Evolutionary conservation across 2,329 filamentous ascomycete species (phyloP), one percentile per base, ranked within the genome.

Genomic region (Incumbomyces delicatus): DNA sequence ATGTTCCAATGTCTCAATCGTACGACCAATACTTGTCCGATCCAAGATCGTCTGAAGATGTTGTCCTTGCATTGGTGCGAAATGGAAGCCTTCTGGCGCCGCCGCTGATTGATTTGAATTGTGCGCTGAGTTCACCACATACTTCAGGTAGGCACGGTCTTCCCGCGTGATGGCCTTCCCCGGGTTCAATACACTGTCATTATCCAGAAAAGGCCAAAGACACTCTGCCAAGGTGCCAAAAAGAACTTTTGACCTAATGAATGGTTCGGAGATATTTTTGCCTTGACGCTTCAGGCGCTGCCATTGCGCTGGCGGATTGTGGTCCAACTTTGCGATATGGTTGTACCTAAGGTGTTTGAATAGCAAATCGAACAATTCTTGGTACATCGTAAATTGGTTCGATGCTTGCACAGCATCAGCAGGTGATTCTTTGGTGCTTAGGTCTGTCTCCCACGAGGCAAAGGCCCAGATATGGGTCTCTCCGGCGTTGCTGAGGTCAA

Each of bases 391-490:
- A 22, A 37, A 45, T 31, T 45, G 33, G 14, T 32, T n/a, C 14
- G 37, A 48, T 22, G 7, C 31, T 30, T 37, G 30, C 17, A 38
- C 32, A 27, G 29, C 33, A 6, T 18, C 14, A 7, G 13, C 22
- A 14, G 20, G 30, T 29, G 13, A 13, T 6, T 17, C 18, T 13
- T 13, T 14, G 4, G n/a, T 16, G 14, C 33, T 36, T 16, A 38
- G 22, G 17, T 44, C 22, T 5, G 34, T 14, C 52, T 70, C 67
- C 3, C 68, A 60, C 45, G 62, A 68, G 18, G 64, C 67, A 47
- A 66, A 71, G 14, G 66, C 22, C 55, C 63, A 59, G 16, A 66
- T 57, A 48, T 70, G 67, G n/a, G 66, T 69, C 46, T 67, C 62
- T 11, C 61, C 62, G 22, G 63, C 59, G 14, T 56, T 52, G 44